Evolutionary conservation across 208 protist species (phyloP).

Genomic region (Endotrypanum monterogeii): DNA sequence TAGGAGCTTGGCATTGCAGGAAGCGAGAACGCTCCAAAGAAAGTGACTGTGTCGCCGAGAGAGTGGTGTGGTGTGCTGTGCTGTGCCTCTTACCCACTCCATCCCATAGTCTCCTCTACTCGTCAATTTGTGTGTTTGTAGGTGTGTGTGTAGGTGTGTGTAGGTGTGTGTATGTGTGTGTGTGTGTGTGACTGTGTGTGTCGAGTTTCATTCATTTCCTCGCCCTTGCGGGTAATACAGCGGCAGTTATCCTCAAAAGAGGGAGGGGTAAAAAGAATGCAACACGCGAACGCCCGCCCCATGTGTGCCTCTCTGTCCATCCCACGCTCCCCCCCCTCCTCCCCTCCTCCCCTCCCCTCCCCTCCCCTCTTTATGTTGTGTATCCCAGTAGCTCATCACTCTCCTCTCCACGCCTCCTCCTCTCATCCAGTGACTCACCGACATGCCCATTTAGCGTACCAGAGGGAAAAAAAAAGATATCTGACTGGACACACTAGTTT

Average conservation of each 20-base stretch:
- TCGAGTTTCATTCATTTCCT: background rate
- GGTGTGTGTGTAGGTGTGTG: slow-evolving; percentile 21
- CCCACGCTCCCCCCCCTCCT: too few species aligned
- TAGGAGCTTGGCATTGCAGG: background rate
- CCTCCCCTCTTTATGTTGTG: too few species aligned
- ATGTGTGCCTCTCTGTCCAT: background rate
- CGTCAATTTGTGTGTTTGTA: slow-evolving; percentile 3
- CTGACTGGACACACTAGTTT: background rate
- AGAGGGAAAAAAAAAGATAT: background rate
- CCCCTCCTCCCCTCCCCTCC: too few species aligned
- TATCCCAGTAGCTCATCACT: background rate
- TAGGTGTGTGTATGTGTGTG: slow-evolving; percentile 9
- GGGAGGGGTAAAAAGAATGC: background rate
- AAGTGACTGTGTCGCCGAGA: background rate
- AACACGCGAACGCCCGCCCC: background rate
- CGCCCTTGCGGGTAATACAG: background rate
- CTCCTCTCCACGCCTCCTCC: background rate
- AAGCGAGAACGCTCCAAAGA: background rate
- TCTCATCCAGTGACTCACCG: background rate
- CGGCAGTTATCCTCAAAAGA: background rate
- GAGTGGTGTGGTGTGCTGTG: background rate
- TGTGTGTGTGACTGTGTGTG: background rate
- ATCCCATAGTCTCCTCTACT: background rate
- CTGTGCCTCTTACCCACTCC: background rate
- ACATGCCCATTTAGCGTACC: background rate